These are phyloP conservation scores for Spathaspora hagerdaliae DNA, from an alignment of 805 yeast genomes.

Conservation along the genomic window DNA sequence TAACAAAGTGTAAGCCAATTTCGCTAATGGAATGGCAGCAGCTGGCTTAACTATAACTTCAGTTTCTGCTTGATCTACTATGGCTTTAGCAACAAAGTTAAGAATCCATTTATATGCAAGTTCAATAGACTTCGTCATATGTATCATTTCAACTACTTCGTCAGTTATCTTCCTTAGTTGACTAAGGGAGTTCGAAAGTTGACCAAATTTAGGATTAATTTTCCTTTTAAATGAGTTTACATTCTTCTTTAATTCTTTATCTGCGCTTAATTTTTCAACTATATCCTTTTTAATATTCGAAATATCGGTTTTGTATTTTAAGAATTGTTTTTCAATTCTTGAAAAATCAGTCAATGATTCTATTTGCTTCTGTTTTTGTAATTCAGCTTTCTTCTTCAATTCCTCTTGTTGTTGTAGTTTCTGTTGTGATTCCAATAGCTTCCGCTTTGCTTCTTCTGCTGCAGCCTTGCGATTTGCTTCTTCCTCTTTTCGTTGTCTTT, in stretches of 20 bases:
- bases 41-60: conserved; percentile 79
- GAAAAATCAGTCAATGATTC: conserved; percentile 29
- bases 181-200: conserved; percentile 64
- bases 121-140: conserved; percentile 42
- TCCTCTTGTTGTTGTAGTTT: conserved; percentile 7
- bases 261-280: conserved; percentile 47
- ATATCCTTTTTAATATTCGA: conserved; percentile 56
- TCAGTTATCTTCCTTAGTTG: conserved; percentile 53
- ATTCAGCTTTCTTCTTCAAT: conserved; percentile 9
- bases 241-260: conserved; percentile 50
- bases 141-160: conserved; percentile 50
- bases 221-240: conserved; percentile 63
- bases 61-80: conserved; percentile 88
- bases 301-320: conserved; percentile 49
- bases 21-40: conserved; percentile 77
- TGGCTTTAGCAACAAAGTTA: conserved; percentile 79
- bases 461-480: conserved; percentile 6
- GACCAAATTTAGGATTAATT: conserved; percentile 89
- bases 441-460: conserved; percentile 14
- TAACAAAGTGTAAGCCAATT: conserved; percentile 54
- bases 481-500: conserved; percentile 8
- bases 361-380: conserved; percentile 12
- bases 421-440: conserved; percentile 17
- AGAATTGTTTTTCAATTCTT: conserved; percentile 40
- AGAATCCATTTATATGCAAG: conserved; percentile 68